phyloP scores from a whole-genome alignment of 1,284 basidiomycete species.

The Pseudozyma thailandica region DNA sequence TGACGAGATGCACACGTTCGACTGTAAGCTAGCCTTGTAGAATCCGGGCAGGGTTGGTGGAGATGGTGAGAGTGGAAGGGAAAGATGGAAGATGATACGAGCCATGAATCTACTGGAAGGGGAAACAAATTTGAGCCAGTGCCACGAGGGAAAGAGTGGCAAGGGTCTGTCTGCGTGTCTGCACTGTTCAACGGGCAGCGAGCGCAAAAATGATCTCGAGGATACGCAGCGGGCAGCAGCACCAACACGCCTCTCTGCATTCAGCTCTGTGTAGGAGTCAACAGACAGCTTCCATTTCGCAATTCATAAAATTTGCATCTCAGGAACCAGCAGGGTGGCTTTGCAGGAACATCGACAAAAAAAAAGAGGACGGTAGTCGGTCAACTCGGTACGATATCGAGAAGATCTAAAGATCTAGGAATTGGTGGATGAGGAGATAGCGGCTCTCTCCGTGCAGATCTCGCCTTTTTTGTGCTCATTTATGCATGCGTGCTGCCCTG shows the following conservation, averaged over 20 bases:
- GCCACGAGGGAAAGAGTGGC: constrained; percentile 7
- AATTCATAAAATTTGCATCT: too few species aligned
- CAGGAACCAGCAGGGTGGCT: too few species aligned
- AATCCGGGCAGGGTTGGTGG: too few species aligned
- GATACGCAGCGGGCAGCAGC: too few species aligned
- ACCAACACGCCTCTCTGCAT: too few species aligned
- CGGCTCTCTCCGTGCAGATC: neutral
- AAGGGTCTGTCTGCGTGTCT: constrained; percentile 4
- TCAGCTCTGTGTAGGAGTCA: neutral
- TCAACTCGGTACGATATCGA: neutral
- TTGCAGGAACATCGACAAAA: too few species aligned
- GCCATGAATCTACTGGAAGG: too few species aligned
- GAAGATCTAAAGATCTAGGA: neutral
- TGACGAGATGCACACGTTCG: neutral
- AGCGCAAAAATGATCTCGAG: neutral
- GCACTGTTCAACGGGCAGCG: neutral
- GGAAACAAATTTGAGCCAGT: too few species aligned
- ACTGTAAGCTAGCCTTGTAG: neutral
- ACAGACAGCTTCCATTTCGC: too few species aligned
- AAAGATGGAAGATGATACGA: neutral
- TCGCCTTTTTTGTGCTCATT: neutral
- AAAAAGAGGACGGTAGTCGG: too few species aligned
- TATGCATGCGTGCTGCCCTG: too few species aligned
- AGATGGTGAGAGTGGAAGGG: neutral
- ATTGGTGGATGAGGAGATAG: neutral